These are phyloP conservation scores for Xylaria flabelliformis DNA, from an alignment of 495 filamentous ascomycete species.

Conservation along the genomic window DNA sequence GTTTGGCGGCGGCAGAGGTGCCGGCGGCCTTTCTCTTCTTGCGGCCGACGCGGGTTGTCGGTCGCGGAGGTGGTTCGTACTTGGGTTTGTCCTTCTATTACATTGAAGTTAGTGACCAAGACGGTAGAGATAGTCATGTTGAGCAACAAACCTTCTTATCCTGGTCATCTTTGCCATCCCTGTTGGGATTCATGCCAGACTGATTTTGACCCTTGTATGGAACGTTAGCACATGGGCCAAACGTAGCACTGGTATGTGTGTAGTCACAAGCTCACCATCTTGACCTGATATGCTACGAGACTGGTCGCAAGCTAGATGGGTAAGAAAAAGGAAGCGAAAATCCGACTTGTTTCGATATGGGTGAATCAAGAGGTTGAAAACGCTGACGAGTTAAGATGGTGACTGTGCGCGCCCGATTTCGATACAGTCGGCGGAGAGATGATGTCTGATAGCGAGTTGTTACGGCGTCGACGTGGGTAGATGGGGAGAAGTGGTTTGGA, in stretches of 20 bases:
- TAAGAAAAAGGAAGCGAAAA: background rate
- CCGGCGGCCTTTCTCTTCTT: slow-evolving; percentile 96
- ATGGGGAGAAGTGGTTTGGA: background rate
- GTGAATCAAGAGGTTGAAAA: background rate
- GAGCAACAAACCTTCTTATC: slow-evolving; percentile 82
- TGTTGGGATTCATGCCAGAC: slow-evolving; percentile 80
- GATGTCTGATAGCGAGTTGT: background rate
- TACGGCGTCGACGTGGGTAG: background rate
- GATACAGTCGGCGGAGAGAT: background rate
- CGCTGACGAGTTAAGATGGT: background rate
- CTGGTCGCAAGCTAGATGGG: slow-evolving; percentile 8
- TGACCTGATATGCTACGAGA: slow-evolving; percentile 25
- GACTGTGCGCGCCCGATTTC: background rate
- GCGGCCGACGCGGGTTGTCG: slow-evolving; percentile 95
- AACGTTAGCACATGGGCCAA: slow-evolving; percentile 27
- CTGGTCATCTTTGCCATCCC: slow-evolving; percentile 84
- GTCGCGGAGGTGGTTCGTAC: slow-evolving; percentile 97
- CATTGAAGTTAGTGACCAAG: background rate
- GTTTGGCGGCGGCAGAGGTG: slow-evolving; percentile 90
- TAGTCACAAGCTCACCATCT: slow-evolving; percentile 34
- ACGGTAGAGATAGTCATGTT: slow-evolving; percentile 17
- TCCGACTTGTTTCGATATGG: background rate
- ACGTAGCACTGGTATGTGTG: background rate
- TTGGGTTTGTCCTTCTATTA: slow-evolving; percentile 96
- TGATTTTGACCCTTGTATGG: slow-evolving; percentile 76